A percentile compares a stretch with the other conserved stretches of the same genome.
Conservation (phyloP, 768 basidiomycete genomes). For the Panus rudis region DNA sequence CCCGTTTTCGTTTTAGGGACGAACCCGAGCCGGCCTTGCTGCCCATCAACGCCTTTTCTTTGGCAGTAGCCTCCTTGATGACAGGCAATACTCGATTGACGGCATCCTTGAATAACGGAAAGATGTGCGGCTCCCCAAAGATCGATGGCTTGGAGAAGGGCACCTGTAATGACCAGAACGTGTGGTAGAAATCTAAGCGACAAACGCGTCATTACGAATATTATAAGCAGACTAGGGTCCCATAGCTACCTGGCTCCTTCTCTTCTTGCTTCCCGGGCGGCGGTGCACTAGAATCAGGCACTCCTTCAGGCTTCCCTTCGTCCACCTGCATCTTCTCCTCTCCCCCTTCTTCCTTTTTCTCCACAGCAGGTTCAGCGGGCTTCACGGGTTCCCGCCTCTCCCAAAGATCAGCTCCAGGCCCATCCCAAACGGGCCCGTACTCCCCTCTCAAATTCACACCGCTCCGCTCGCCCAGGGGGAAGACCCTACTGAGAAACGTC, state of each 20-base stretch:
- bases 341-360: conserved; percentile 22
- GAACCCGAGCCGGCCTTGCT: conserved; percentile 36
- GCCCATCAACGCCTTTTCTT: conserved; percentile 86
- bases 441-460: conserved; percentile 90
- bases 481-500: conserved; percentile 79
- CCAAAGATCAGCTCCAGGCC: conserved; percentile 42
- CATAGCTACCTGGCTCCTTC: conserved; percentile 34
- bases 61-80: conserved; percentile 80
- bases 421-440: conserved; percentile 75
- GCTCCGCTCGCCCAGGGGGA: conserved; percentile 82
- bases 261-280: conserved; percentile 38
- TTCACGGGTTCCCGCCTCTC: conserved; percentile 23
- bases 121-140: conserved; percentile 50
- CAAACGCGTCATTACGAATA: not conserved
- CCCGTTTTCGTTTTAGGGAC: conserved; percentile 61
- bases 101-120: conserved; percentile 61
- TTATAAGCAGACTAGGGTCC: not conserved
- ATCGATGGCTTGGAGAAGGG: conserved; percentile 76
- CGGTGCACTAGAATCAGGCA: conserved; percentile 8
- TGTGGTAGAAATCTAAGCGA: conserved; percentile 66
- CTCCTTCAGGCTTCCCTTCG: conserved; percentile 23
- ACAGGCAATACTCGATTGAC: conserved; percentile 70
- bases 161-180: conserved; percentile 85
- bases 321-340: conserved; percentile 63
- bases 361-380: conserved; percentile 17